A percentile compares a stretch with the other conserved stretches of the same genome.
Conservation (phyloP, 1,139 yeast genomes). For the Debaryomycetaceae sp. region DNA sequence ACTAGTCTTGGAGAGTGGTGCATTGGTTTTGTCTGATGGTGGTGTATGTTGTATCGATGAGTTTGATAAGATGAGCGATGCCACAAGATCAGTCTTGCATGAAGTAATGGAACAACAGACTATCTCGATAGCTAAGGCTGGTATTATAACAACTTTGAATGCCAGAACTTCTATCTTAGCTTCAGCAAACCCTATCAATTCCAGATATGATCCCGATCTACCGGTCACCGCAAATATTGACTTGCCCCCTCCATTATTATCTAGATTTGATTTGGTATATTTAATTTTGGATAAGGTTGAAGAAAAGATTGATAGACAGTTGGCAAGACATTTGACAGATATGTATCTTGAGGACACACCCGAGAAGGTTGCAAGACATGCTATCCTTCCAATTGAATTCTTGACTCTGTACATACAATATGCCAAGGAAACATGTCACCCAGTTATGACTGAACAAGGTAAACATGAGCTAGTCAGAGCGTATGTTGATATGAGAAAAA, state of each 20-base stretch:
- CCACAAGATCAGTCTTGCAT: conserved; percentile 91
- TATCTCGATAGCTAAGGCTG: conserved; percentile 96
- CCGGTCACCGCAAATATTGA: conserved; percentile 96
- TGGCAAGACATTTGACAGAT: conserved; percentile 86
- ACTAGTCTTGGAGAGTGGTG: conserved; percentile 92
- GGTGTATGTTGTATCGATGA: conserved; percentile 99
- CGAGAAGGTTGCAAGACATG: conserved; percentile 61
- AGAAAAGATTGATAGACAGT: conserved; percentile 74
- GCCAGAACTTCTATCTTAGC: conserved; percentile 96
- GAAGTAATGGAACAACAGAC: conserved; percentile 99
- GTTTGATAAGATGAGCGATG: conserved; percentile 94
- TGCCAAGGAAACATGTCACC: conserved; percentile 79
- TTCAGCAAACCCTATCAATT: conserved; percentile 96
- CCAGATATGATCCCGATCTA: conserved; percentile 86
- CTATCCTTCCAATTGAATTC: conserved; percentile 80
- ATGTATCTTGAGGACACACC: conserved; percentile 91
- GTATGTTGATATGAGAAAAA: conserved; percentile 89
- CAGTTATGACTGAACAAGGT: conserved; percentile 75
- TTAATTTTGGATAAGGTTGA: conserved; percentile 90
- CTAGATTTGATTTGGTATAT: conserved; percentile 93
- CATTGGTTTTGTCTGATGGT: conserved; percentile 93
- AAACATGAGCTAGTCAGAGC: conserved; percentile 83
- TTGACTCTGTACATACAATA: conserved; percentile 86
- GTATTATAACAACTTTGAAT: conserved; percentile 92
- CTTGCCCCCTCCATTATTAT: conserved; percentile 90